phyloP scores from a whole-genome alignment of 768 basidiomycete species.

The Rhizopogon salebrosus region DNA sequence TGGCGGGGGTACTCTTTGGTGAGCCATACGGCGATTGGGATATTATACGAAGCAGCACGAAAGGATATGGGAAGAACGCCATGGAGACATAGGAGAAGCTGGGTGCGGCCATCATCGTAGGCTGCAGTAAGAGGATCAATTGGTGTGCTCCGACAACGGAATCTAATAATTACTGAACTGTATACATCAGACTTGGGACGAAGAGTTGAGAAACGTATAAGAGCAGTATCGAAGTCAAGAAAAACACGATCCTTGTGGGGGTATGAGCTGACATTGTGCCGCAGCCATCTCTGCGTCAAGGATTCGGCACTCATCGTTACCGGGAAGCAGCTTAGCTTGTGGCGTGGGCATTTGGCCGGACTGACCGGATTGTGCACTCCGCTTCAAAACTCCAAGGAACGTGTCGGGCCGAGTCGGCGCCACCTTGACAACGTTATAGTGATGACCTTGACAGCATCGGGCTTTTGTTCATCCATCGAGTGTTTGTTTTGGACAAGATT shows the following conservation, averaged over 20 bases:
- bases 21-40: slow-evolving; percentile 88
- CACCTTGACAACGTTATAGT: too few relatives aligned
- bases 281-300: slow-evolving; percentile 55
- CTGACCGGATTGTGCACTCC: not conserved
- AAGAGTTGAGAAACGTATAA: slow-evolving; percentile 50
- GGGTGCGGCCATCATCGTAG: slow-evolving; percentile 91
- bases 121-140: slow-evolving; percentile 39
- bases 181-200: slow-evolving; percentile 81
- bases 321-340: not conserved
- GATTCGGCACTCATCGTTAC: slow-evolving; percentile 26
- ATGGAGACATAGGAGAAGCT: slow-evolving; percentile 85
- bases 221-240: slow-evolving; percentile 55
- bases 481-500: too few relatives aligned
- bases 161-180: slow-evolving; percentile 36
- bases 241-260: slow-evolving; percentile 50
- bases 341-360: not conserved
- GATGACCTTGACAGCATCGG: not conserved
- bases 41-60: slow-evolving; percentile 78
- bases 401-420: too few relatives aligned
- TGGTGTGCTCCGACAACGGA: slow-evolving; percentile 11
- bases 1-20: slow-evolving; percentile 76
- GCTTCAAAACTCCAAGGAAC: not conserved
- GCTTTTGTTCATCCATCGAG: not conserved
- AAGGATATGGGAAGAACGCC: slow-evolving; percentile 88
- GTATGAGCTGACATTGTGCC: slow-evolving; percentile 59